Percentiles rank a stretch among this genome's conserved stretches.
These are phyloP conservation scores for Primulina eburnea DNA, from an alignment of 257 asterid genomes.

Conservation along the genomic window DNA sequence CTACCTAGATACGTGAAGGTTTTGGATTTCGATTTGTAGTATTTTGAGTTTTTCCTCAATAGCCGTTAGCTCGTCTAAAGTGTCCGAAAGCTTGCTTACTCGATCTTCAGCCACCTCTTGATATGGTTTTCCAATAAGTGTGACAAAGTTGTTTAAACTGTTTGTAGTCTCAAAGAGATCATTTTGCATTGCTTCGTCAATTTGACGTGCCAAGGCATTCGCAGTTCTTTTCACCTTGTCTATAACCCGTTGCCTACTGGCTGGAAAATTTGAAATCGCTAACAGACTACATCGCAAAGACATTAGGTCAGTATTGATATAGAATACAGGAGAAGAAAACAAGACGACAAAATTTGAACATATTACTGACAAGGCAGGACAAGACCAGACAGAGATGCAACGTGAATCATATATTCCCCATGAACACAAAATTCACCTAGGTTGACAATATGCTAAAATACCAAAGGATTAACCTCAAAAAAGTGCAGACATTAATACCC, in stretches of 20 bases:
- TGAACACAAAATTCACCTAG: not conserved
- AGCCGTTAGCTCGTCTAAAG: slow-evolving; percentile 52
- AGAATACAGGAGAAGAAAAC: not conserved
- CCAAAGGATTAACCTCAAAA: not conserved
- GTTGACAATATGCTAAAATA: too few species aligned
- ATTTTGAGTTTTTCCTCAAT: slow-evolving; percentile 48
- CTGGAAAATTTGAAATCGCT: slow-evolving; percentile 80
- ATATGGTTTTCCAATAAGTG: slow-evolving; percentile 57
- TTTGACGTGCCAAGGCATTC: slow-evolving; percentile 75
- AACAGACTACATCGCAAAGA: slow-evolving; percentile 46
- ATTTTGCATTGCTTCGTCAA: slow-evolving; percentile 81
- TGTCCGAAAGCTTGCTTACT: slow-evolving; percentile 46
- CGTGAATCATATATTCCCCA: not conserved
- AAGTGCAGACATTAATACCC: not conserved
- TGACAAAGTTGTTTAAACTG: slow-evolving; percentile 49
- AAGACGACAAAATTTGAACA: not conserved
- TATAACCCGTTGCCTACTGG: slow-evolving; percentile 56
- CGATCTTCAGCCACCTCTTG: slow-evolving; percentile 54
- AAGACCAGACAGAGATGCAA: not conserved
- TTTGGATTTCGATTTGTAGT: slow-evolving; percentile 69
- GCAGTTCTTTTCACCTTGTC: slow-evolving; percentile 74
- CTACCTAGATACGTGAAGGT: slow-evolving; percentile 58
- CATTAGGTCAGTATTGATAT: slow-evolving; percentile 4
- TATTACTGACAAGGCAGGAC: not conserved
- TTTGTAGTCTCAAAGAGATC: slow-evolving; percentile 59